Conservation (phyloP, 176 grass and related monocot genomes). For the Oryza meridionalis region DNA sequence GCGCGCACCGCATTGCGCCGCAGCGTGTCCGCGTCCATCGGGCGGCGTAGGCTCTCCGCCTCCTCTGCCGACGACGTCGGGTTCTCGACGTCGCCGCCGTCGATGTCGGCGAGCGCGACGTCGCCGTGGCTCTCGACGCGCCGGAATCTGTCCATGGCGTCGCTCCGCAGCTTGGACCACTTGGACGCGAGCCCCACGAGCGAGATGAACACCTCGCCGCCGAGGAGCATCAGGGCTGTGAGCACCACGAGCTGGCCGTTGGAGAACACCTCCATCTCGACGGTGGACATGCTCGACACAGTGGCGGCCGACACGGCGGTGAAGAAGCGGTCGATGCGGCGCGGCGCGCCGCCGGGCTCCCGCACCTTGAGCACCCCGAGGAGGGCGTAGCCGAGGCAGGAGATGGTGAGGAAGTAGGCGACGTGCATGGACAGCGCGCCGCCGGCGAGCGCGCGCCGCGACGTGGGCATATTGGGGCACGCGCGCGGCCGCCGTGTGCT, state of each 20-base stretch:
- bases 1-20: constrained; percentile 38
- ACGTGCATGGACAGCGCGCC: constrained; percentile 29
- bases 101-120: not conserved
- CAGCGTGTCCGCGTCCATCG: constrained; percentile 5
- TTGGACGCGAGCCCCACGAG: constrained; percentile 43
- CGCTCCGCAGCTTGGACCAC: constrained; percentile 35
- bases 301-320: constrained; percentile 70
- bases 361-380: constrained; percentile 27
- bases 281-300: constrained; percentile 75
- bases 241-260: constrained; percentile 61
- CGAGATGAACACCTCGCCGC: constrained; percentile 63
- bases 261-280: constrained; percentile 80
- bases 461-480: constrained; percentile 12
- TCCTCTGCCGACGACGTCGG: not conserved
- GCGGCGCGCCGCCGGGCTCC: not conserved
- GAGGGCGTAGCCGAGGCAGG: constrained; percentile 40
- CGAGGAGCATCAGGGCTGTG: constrained; percentile 58
- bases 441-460: not conserved
- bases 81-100: not conserved
- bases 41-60: not conserved
- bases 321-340: constrained; percentile 58
- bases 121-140: constrained; percentile 28
- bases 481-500: not conserved
- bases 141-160: not conserved
- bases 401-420: constrained; percentile 48